Evolutionary conservation across 2,329 filamentous ascomycete species (phyloP).

Genomic region (Penicillium hesseltinei): DNA sequence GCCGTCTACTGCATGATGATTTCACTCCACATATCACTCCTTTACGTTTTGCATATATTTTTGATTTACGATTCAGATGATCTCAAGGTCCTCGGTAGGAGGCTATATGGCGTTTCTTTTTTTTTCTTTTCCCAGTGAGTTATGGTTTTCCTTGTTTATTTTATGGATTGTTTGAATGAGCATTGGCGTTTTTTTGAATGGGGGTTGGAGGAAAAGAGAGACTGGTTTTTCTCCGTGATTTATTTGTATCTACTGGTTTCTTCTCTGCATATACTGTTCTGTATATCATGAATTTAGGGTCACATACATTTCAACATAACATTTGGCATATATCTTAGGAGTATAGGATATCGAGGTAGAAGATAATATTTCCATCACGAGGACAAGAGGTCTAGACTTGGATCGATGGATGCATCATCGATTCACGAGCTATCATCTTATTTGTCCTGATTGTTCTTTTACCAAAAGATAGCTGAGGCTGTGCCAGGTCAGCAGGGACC

Average conservation of each 20-base stretch:
- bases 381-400: background rate
- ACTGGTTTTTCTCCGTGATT: background rate
- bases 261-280: background rate
- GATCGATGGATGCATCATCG: background rate
- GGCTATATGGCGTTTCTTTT: background rate
- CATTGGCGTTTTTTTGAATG: background rate
- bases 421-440: background rate
- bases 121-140: no score
- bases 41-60: conserved; percentile 9
- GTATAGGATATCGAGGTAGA: background rate
- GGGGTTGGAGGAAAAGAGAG: conserved; percentile 4
- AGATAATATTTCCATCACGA: background rate
- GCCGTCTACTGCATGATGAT: conserved; percentile 8
- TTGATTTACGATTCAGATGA: conserved; percentile 6
- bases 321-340: background rate
- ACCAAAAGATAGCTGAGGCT: background rate
- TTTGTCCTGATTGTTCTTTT: background rate
- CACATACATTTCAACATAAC: background rate
- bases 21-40: background rate
- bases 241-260: background rate
- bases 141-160: background rate
- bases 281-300: conserved; percentile 1
- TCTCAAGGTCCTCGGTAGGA: conserved; percentile 1
- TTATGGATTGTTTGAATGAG: background rate
- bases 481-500: background rate